Evolutionary conservation across 208 protist species (phyloP).

Genomic region (Angomonas desouzai): DNA sequence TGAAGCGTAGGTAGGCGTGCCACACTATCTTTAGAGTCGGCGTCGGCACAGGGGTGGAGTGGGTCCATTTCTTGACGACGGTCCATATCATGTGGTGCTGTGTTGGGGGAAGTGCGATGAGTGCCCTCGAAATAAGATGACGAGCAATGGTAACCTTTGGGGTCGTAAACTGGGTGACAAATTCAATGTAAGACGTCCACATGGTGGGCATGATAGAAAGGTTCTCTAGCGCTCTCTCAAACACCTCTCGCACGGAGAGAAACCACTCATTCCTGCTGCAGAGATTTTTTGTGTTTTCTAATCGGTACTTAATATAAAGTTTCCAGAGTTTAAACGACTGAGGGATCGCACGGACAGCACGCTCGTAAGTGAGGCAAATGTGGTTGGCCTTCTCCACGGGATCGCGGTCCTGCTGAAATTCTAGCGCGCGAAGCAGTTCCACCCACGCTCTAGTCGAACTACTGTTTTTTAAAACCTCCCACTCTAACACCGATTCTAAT

Average conservation of each 20-base stretch:
- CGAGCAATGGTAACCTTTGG: constrained; percentile 62
- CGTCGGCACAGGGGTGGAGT: constrained; percentile 32
- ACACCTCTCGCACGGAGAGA: constrained; percentile 53
- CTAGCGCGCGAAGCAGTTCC: constrained; percentile 36
- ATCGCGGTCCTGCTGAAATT: constrained; percentile 15
- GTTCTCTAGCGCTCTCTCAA: constrained; percentile 61
- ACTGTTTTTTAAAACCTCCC: constrained; percentile 51
- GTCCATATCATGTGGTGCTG: constrained; percentile 80
- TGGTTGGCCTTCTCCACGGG: constrained; percentile 45
- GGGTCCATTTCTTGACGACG: constrained; percentile 47
- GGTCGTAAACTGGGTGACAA: constrained; percentile 37
- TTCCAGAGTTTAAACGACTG: constrained; percentile 85
- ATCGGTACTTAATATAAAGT: constrained; percentile 57
- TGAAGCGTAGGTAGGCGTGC: constrained; percentile 51
- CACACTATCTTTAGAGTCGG: constrained; percentile 54
- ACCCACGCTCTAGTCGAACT: constrained; percentile 59
- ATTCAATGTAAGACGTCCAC: constrained; percentile 70
- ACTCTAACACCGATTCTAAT: constrained; percentile 41
- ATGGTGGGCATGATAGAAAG: constrained; percentile 75
- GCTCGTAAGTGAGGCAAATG: constrained; percentile 67
- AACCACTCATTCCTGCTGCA: constrained; percentile 63
- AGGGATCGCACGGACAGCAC: constrained; percentile 55
- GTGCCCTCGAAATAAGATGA: constrained; percentile 40
- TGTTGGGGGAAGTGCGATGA: constrained; percentile 58
- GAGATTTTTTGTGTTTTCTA: constrained; percentile 35